phyloP scores from a whole-genome alignment of 495 filamentous ascomycete genomes.

The Penicillium coprophilum region DNA sequence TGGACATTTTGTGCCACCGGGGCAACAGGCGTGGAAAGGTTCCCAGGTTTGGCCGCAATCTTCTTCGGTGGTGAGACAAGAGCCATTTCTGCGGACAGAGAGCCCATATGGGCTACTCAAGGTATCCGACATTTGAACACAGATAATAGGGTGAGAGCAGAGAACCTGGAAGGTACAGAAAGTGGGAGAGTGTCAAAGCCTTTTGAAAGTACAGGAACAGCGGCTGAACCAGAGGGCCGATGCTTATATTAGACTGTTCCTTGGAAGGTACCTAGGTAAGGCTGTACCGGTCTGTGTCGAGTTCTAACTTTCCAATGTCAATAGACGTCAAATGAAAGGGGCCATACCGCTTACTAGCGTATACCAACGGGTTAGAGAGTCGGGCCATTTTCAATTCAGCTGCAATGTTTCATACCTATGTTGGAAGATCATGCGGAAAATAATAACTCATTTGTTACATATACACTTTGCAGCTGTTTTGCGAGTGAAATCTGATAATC shows the following conservation, averaged over 20 bases:
- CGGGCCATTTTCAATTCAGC: not conserved
- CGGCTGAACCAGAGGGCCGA: not conserved
- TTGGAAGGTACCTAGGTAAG: too few species aligned
- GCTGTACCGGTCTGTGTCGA: too few species aligned
- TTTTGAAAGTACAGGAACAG: not conserved
- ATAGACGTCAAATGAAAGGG: not conserved
- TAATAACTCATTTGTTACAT: too few species aligned
- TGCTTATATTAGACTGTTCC: not conserved
- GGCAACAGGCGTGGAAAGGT: slow-evolving; percentile 10
- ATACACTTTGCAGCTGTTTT: too few species aligned
- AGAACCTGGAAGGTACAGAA: not conserved
- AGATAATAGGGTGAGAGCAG: too few species aligned
- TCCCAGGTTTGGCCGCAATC: slow-evolving; percentile 7
- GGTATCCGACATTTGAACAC: not conserved
- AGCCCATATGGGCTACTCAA: slow-evolving; percentile 9
- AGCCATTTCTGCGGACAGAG: slow-evolving; percentile 9
- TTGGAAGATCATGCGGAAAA: not conserved
- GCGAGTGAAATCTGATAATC: too few species aligned
- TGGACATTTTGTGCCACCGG: slow-evolving; percentile 3
- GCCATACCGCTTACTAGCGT: not conserved
- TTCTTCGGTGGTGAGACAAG: slow-evolving; percentile 4
- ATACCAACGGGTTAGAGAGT: not conserved
- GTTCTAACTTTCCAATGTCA: too few species aligned
- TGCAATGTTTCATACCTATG: not conserved
- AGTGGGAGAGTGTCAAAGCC: not conserved